These are phyloP conservation scores for Rhodotorula sp. DNA, from an alignment of 1,284 basidiomycete genomes.

Conservation along the genomic window DNA sequence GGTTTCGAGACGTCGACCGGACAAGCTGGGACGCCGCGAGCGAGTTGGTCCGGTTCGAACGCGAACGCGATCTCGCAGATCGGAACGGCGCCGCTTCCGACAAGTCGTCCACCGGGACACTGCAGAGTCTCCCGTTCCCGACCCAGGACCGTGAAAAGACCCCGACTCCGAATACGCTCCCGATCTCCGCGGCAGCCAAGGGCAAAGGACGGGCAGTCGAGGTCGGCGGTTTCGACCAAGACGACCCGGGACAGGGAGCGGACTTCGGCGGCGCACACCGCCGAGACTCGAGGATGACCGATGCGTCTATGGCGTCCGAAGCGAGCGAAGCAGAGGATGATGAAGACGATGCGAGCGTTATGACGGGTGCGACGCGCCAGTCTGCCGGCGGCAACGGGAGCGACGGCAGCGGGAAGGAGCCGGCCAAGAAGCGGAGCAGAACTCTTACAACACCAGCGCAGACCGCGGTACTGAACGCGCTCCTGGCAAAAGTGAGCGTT, in stretches of 20 bases:
- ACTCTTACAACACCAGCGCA: constrained; percentile 81
- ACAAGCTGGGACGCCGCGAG: constrained; percentile 29
- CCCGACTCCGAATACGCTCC: constrained; percentile 6
- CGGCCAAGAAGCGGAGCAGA: constrained; percentile 56
- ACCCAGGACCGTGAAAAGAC: constrained; percentile 7
- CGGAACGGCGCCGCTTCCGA: not conserved
- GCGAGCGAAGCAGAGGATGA: constrained; percentile 9
- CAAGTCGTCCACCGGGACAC: not conserved
- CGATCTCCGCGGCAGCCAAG: not conserved
- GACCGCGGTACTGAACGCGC: constrained; percentile 71
- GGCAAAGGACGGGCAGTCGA: not conserved
- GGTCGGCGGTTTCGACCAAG: too few relatives aligned
- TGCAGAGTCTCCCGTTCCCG: not conserved
- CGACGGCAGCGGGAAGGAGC: constrained; percentile 13
- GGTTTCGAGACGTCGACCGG: constrained; percentile 16
- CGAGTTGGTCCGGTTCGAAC: constrained; percentile 14
- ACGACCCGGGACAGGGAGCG: too few relatives aligned
- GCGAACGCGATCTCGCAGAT: constrained; percentile 1
- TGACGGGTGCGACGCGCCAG: constrained; percentile 8
- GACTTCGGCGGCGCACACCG: not conserved
- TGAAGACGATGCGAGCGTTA: constrained; percentile 24
- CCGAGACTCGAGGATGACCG: not conserved
- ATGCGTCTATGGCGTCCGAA: not conserved
- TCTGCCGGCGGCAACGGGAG: constrained; percentile 5
- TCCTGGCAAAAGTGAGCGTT: constrained; percentile 66